phyloP scores from a whole-genome alignment of 257 asterid genomes.

The Anisodus acutangulus region DNA sequence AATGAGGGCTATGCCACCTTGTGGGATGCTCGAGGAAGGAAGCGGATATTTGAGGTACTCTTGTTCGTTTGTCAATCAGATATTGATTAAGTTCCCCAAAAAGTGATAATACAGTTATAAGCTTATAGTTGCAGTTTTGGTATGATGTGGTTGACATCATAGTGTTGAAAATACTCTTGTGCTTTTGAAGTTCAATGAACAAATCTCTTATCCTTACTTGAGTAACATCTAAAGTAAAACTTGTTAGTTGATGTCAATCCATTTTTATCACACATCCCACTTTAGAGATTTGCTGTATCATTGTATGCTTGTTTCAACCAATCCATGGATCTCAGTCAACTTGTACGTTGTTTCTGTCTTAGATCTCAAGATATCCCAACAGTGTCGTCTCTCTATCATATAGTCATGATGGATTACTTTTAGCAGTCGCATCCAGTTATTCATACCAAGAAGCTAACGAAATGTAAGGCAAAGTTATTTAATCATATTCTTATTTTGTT shows the following conservation, averaged over 20 bases:
- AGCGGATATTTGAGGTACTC: conserved; percentile 68
- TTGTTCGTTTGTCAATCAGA: conserved; percentile 28
- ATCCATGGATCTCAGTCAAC: conserved; percentile 29
- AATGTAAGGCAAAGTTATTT: conserved; percentile 50
- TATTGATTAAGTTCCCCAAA: conserved; percentile 3
- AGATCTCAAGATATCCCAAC: conserved; percentile 68
- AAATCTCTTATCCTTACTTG: background rate
- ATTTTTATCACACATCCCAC: background rate
- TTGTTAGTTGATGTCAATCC: background rate
- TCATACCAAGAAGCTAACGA: conserved; percentile 80
- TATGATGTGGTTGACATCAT: background rate
- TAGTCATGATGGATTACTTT: conserved; percentile 65
- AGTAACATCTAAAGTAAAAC: background rate
- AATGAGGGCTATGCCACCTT: conserved; percentile 67
- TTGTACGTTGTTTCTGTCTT: conserved; percentile 24
- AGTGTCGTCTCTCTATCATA: conserved; percentile 76
- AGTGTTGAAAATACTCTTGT: background rate
- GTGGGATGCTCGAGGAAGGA: conserved; percentile 79
- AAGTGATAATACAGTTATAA: conserved; percentile 13
- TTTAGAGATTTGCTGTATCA: background rate
- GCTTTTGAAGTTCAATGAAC: background rate
- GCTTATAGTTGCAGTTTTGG: background rate
- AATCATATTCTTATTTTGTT: background rate
- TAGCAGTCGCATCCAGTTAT: conserved; percentile 80
- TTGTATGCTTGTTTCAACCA: conserved; percentile 22